A percentile compares a stretch with the other conserved stretches of the same genome.
Evolutionary conservation across 306 rosid genomes (phyloP).

Genomic region (Astragalus membranaceus): DNA sequence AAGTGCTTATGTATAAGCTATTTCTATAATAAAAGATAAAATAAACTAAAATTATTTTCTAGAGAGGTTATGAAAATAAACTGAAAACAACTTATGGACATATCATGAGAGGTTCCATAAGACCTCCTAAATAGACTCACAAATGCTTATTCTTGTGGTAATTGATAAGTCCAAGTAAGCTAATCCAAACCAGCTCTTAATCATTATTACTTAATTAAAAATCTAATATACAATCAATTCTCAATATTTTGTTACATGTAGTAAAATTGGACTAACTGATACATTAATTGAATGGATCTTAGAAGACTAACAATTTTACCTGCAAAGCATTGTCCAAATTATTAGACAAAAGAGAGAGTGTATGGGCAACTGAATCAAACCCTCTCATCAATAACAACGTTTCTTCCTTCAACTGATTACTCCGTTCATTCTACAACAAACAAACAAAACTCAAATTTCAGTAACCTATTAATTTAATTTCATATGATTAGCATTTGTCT

Average conservation of each 20-base stretch:
- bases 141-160: too few relatives aligned
- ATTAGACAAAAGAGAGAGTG: conserved; percentile 67
- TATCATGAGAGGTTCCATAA: too few relatives aligned
- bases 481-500: not conserved
- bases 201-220: not conserved
- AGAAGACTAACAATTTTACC: conserved; percentile 30
- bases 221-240: not conserved
- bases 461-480: not conserved
- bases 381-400: conserved; percentile 74
- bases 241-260: not conserved
- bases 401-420: conserved; percentile 55
- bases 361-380: conserved; percentile 71
- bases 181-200: too few relatives aligned
- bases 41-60: too few relatives aligned
- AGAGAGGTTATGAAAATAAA: too few relatives aligned
- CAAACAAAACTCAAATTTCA: not conserved
- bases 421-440: conserved; percentile 29
- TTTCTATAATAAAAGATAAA: too few relatives aligned
- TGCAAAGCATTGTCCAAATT: conserved; percentile 76
- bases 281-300: not conserved
- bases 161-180: too few relatives aligned
- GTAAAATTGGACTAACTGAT: not conserved
- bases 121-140: too few relatives aligned
- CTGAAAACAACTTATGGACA: too few relatives aligned
- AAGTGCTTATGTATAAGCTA: too few relatives aligned